Percentiles rank a stretch among this genome's conserved stretches.
Evolutionary conservation across 106 monocot species (phyloP).

Genomic region (Allium sativum): DNA sequence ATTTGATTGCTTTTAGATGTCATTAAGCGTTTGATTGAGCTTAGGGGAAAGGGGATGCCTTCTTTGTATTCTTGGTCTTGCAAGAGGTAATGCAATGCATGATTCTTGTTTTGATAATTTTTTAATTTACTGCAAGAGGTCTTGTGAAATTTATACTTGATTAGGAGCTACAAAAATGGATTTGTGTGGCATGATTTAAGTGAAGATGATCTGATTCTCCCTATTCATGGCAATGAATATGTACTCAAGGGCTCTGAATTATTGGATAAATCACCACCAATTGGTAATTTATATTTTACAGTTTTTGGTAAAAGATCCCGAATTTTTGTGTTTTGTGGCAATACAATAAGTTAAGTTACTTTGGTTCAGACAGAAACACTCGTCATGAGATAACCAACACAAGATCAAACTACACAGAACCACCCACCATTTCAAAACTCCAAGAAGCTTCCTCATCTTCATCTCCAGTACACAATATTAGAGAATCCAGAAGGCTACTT

Average conservation of each 20-base stretch:
- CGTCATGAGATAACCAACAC: conserved; percentile 8
- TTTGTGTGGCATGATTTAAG: conserved; percentile 91
- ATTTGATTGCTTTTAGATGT: conserved; percentile 38
- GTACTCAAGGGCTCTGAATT: conserved; percentile 91
- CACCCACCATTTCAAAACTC: conserved; percentile 23
- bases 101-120: neutral
- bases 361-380: conserved; percentile 23
- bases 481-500: conserved; percentile 17
- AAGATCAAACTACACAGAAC: conserved; percentile 18
- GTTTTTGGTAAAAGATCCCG: neutral
- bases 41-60: conserved; percentile 74
- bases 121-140: neutral
- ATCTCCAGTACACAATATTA: conserved; percentile 23
- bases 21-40: conserved; percentile 43
- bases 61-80: conserved; percentile 89
- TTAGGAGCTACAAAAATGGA: conserved; percentile 84
- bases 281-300: conserved; percentile 21
- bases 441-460: conserved; percentile 22
- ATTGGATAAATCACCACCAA: conserved; percentile 36
- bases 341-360: neutral
- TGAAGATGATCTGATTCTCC: conserved; percentile 62
- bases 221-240: conserved; percentile 56
- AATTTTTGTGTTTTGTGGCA: neutral
- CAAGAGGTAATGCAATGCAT: conserved; percentile 42
- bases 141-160: neutral